phyloP scores from a whole-genome alignment of 306 rosid genomes.

The Cicer arietinum region DNA sequence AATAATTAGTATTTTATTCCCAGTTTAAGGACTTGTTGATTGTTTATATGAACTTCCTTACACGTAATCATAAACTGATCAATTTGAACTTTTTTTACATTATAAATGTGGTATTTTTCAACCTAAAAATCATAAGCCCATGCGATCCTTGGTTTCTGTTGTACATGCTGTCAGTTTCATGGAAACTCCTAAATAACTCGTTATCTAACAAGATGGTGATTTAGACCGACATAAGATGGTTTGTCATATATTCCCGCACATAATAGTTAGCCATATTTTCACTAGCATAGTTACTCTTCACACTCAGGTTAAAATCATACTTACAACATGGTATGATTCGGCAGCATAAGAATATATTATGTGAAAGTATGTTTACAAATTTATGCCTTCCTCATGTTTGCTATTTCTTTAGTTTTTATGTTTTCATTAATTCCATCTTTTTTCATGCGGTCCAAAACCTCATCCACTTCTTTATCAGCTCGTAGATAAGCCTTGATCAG shows the following conservation, averaged over 20 bases:
- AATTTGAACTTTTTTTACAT: neutral
- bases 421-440: constrained; percentile 56
- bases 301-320: no score
- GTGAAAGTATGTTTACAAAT: constrained; percentile 25
- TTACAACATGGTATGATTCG: no score
- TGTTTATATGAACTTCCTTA: neutral
- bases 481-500: constrained; percentile 62
- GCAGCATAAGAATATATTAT: neutral
- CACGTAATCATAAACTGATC: neutral
- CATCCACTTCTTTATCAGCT: constrained; percentile 58
- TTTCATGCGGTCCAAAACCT: constrained; percentile 61
- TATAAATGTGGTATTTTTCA: neutral
- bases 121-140: neutral
- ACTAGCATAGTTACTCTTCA: no score
- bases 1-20: no score
- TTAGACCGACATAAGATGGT: no score
- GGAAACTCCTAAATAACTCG: no score
- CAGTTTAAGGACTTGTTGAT: no score
- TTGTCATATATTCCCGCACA: no score
- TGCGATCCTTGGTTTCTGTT: no score
- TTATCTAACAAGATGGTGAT: no score
- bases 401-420: constrained; percentile 51
- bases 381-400: constrained; percentile 42
- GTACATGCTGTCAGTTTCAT: no score
- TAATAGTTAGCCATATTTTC: no score